Conservation (phyloP, 257 asterid genomes). For the Nicotiana benthamiana region DNA sequence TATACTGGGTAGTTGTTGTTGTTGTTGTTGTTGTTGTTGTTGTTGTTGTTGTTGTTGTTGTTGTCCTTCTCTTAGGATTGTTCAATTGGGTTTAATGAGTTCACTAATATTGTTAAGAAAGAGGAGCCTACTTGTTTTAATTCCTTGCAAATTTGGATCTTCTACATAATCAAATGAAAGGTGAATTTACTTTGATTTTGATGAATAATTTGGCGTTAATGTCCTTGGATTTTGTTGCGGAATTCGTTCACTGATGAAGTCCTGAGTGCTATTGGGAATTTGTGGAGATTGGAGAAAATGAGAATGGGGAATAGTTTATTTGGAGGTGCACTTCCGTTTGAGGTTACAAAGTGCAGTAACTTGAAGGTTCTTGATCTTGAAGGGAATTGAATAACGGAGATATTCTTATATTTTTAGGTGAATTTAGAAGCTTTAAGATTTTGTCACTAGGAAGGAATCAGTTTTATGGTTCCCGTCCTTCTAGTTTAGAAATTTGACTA, state of each 20-base stretch:
- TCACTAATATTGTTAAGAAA: constrained; percentile 31
- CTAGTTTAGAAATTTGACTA: constrained; percentile 29
- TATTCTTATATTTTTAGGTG: constrained; percentile 30
- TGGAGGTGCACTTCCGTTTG: constrained; percentile 37
- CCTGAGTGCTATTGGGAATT: constrained; percentile 35
- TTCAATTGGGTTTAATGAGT: constrained; percentile 53
- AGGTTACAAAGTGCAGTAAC: constrained; percentile 31
- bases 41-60: too few species aligned
- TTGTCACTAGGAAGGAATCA: constrained; percentile 43
- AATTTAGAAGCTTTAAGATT: constrained; percentile 26
- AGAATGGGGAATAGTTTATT: constrained; percentile 46
- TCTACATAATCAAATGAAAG: constrained; percentile 32
- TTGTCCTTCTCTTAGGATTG: constrained; percentile 40
- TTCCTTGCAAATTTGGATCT: constrained; percentile 38
- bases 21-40: too few species aligned
- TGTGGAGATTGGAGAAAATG: constrained; percentile 44
- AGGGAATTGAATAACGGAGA: constrained; percentile 36
- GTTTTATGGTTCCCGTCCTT: constrained; percentile 38
- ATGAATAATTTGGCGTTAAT: constrained; percentile 29
- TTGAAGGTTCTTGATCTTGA: constrained; percentile 52
- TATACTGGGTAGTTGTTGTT: too few species aligned
- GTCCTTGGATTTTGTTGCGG: constrained; percentile 43
- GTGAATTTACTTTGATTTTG: constrained; percentile 35
- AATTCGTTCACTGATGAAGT: constrained; percentile 39
- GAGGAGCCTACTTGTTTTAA: constrained; percentile 24